Base-by-base conservation (phyloP, 2,329 filamentous ascomycete genomes). In the Claviceps africana region DNA sequence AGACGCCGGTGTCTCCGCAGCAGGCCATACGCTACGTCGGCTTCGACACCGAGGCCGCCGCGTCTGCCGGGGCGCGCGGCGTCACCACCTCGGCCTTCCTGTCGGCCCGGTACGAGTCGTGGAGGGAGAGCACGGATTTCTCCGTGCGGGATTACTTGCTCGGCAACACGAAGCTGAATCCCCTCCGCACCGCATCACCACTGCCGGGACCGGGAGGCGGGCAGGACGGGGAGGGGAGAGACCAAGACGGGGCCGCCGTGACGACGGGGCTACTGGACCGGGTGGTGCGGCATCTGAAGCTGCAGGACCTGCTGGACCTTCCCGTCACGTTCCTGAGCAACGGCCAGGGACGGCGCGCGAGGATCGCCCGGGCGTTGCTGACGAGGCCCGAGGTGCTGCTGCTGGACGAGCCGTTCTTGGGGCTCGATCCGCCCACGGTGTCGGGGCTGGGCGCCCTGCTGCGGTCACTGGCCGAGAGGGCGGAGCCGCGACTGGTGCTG, bases 371-470 rank as follows among this genome's bases (percentile, higher is more conserved):
- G 60, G 89, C 90, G 0, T 69, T 98, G 49, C 73, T 97, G 54
- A 81, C 75, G 7, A 77, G 77, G 50, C 93, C 93, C 0, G 86
- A 94, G 65, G 76, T 95, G 11, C 64, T 98, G 55, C 73, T 97
- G 50, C 73, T 95, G 2, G 93, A 98, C 67, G 91, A 95, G 60
- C 91, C 93, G 1, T 96, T 96, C 63, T 95, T 96, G 86, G 91
- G 93, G 0, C 73, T 98, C 17, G 93, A 97, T 66, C 93, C 91
- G 15, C 83, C 83, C 6, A 94, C 89, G 0, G 78, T 87, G 13
- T 74, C 77, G 13, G 78, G 78, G 1, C 70, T 97, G 58, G 91
- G 86, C 42, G 74, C 76, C 0, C 72, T 97, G 47, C 71, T 96
- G 22, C 71, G 80, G 56, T 74, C 74, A 0, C 69, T 96, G 52